Base-by-base conservation (phyloP, 169 alveolate genomes). In the Eimeria brunetti region DNA sequence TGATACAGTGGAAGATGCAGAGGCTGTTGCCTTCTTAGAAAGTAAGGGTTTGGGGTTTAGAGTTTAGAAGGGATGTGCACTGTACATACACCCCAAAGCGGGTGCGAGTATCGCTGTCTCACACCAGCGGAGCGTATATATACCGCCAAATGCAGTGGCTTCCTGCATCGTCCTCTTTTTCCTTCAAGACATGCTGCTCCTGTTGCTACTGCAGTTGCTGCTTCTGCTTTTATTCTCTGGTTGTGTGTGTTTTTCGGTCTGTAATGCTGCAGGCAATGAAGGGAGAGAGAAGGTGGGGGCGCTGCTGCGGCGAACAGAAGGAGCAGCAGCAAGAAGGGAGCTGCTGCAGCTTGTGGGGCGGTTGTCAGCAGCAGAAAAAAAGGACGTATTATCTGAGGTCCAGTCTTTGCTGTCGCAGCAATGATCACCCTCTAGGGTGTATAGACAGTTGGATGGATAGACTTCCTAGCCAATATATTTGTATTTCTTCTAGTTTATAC, bases 251-350 rank as follows among this genome's bases (percentile, higher is more conserved):
- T 14, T 30, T 12, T 49, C 24, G 76, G 24, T 53, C 51, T 56
- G 53, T 83, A 9, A 49, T 7, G 56, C 60, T 76, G 88, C 89
- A 83, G 90, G 90, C 53, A 56, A 18, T 14, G 90, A 83, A 49
- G 90, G 90, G n/a, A 3, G 67, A 2, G 90, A 83, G 90, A 33
- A 33, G 56, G 51, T 83, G 53, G 53, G 90, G 33, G 75, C 69
- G 24, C 60, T 83, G 90, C 90, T 83, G 90, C 90, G 53, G 56
- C 90, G 73, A 36, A 83, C 90, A 12, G 90, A 83, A 41, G 60
- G 36, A 53, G 69, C 90, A 83, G 38, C 51, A 2, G 24, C 90
- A 12, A 49, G 60, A 53, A 7, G 73, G 53, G 90, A 83, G 53
- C 53, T 83, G 73, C 75, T 83, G 90, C 69, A 49, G 69, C 73